Evolutionary conservation across 75 land plant genomes (phyloP), one percentile per base, ranked within the genome.

Genomic region (Larix kaempferi): DNA sequence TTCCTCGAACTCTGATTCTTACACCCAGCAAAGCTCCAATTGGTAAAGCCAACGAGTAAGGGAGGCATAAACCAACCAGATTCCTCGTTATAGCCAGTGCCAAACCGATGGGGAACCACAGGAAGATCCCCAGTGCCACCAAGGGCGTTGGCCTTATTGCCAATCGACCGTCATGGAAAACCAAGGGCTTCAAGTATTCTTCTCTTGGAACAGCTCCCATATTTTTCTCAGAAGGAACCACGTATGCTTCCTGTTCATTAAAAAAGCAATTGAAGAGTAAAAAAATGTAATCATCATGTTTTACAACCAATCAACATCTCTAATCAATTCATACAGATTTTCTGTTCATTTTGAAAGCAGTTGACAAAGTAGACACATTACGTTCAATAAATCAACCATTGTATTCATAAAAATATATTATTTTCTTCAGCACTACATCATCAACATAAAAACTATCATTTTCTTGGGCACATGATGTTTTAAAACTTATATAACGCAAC

Each of bases 161-260:
- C 58, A 94, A 72, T 63, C 96, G 74, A 0, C 96, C 90, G 37
- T 94, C 96, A 59, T 94, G 96, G 81, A 94, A 94, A 74, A 94
- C 75, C 41, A 93, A 35, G 11, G 97, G 93, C 67, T 88, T 88
- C 1, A 86, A 80, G 74, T 90, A 92, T 29, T 79, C 74, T 5
- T 80, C 71, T 44, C 83, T 86, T 15, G 95, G 88, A 1, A 94
- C 88, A 0, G 75, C 78, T 7, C 58, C 58, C 22, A 66, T 56
- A 49, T 49, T 49, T 14, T n/a, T 56, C 57, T 52, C 58, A 59
- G 26, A 21, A 22, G 33, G 21, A 41, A 78, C 62, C 10, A 79
- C 79, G 75, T 83, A 86, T 14, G 82, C 82, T 76, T 86, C 86
- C 54, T 49, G 54, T 44, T 6, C 52, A 44, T 44, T 44, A 1